Evolutionary conservation across 441 rosid species (phyloP), one percentile per base, ranked within the genome.

Genomic region (Monsonia emarginata): DNA sequence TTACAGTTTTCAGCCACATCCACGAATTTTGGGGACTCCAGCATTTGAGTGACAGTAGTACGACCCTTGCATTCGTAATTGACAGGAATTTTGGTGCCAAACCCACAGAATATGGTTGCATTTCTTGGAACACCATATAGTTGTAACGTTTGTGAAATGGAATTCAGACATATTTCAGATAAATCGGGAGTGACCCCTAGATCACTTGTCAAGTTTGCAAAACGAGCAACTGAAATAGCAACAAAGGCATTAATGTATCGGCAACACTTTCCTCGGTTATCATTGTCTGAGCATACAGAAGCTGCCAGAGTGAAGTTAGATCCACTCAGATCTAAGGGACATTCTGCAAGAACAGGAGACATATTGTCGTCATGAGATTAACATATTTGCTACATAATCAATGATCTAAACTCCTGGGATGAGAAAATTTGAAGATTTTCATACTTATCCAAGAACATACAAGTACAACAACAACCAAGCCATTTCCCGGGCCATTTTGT

Each of bases 161-260:
- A 72, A 21, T 19, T 63, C 26, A 90, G 70, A 75, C 98, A 93
- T 46, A 76, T 65, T 3, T 80, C 79, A 30, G 86, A 79, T 9
- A 78, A 54, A 75, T 88, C 83, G 0, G 82, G 64, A 34, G 90
- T 2, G 28, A 90, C 88, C 71, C 97, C 97, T 6, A 93, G 85
- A 68, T 72, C 71, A 73, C 90, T 52, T 16, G 97, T 87, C 63
- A n/a, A 65, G 81, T 93, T 93, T 22, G 97, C 88, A 64, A 84
- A 85, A 36, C 85, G 95, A 56, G 98, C 80, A 31, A 88, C 69
- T 0, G 98, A 88, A 69, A 85, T 71, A 1, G 96, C 91, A 75
- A 87, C 54, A 46, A 85, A 87, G 63, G 96, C 92, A 70, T 93
- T 93, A 70, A 93, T 88, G 78, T 93, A 87, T 61, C 95, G 96